phyloP scores from a whole-genome alignment of 441 rosid genomes.

The Erodium chrysanthum region DNA sequence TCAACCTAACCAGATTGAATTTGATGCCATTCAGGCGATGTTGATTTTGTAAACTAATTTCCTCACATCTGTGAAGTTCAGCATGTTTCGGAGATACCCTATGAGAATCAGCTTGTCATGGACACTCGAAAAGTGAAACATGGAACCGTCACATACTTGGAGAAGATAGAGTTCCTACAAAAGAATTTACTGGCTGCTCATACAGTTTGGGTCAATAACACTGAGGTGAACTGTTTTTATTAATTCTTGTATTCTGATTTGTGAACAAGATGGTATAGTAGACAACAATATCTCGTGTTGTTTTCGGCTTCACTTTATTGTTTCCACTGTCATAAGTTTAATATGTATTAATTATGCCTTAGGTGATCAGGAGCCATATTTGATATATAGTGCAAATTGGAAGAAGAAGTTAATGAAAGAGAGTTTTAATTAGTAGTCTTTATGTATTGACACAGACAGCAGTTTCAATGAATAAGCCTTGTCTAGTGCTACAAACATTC shows the following conservation, averaged over 20 bases:
- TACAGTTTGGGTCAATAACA: conserved; percentile 45
- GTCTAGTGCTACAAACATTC: neutral
- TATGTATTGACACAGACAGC: neutral
- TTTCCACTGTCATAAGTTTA: too few species aligned
- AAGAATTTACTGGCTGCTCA: conserved; percentile 54
- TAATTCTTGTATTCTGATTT: too few species aligned
- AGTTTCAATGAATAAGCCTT: neutral
- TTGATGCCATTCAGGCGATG: neutral
- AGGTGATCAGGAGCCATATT: too few species aligned
- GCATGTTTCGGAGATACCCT: conserved; percentile 61
- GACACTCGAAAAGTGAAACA: conserved; percentile 40
- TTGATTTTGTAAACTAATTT: neutral
- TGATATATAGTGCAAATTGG: neutral
- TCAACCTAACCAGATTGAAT: neutral
- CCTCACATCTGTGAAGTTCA: conserved; percentile 19
- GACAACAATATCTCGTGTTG: too few species aligned
- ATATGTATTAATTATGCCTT: too few species aligned
- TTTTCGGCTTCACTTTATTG: too few species aligned
- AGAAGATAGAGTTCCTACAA: conserved; percentile 44
- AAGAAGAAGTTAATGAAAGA: neutral
- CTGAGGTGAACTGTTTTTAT: conserved; percentile 37
- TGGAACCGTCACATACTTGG: conserved; percentile 54
- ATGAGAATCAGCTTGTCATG: conserved; percentile 43
- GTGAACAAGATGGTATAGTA: too few species aligned
- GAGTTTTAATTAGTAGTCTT: neutral